Evolutionary conservation across 2,329 filamentous ascomycete species (phyloP).

Genomic region (Cercospora zeae-maydis): DNA sequence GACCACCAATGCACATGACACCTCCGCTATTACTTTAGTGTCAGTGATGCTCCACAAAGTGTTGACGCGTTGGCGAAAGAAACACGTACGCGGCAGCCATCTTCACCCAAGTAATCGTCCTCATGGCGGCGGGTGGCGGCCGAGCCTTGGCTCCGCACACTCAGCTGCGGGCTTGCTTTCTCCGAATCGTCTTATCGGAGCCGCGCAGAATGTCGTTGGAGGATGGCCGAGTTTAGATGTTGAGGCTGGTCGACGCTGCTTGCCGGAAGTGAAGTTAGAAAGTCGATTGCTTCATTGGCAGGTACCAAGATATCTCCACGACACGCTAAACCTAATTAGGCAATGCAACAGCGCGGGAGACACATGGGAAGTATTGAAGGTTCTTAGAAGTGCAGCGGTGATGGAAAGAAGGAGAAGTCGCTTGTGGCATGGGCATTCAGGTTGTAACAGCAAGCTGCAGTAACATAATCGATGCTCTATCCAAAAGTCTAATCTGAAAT

Average conservation of each 20-base stretch:
- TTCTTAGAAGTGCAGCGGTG: background rate
- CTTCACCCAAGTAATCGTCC: conserved; percentile 57
- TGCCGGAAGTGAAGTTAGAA: background rate
- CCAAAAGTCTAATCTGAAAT: conserved; percentile 5
- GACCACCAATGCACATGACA: conserved; percentile 74
- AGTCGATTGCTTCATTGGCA: conserved; percentile 14
- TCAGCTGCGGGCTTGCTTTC: background rate
- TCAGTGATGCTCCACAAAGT: background rate
- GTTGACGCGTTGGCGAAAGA: background rate
- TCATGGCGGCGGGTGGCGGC: conserved; percentile 36
- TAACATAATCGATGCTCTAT: conserved; percentile 5
- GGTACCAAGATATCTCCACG: background rate
- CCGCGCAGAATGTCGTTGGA: background rate
- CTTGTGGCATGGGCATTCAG: background rate
- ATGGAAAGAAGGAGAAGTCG: background rate
- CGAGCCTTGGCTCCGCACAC: conserved; percentile 22
- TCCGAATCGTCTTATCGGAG: too few species aligned
- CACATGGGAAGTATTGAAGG: background rate
- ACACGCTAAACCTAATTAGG: background rate
- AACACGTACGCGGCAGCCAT: conserved; percentile 63
- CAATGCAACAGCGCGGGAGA: background rate
- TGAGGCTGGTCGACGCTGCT: conserved; percentile 3
- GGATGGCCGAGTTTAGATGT: background rate
- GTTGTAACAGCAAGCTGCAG: background rate
- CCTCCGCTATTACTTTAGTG: conserved; percentile 56